Evolutionary conservation across 108 stramenopile genomes (phyloP).

Genomic region (Conticribra weissflogii): DNA sequence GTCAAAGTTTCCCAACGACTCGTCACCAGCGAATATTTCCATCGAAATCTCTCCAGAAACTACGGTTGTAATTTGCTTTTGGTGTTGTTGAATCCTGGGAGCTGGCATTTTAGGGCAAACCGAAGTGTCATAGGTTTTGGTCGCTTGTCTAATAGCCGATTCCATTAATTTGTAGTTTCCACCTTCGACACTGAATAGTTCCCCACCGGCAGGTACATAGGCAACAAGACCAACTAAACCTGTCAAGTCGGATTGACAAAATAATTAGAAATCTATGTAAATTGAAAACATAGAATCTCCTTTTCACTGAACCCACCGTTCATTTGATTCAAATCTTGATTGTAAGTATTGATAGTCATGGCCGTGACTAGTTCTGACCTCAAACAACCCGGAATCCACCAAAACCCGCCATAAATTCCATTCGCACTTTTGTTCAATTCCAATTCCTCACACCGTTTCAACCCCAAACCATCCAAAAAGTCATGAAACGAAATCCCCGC

Average conservation of each 20-base stretch:
- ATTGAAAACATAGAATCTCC: too few relatives aligned
- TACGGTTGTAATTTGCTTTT: slow-evolving; percentile 33
- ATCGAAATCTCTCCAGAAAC: slow-evolving; percentile 39
- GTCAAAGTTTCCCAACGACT: slow-evolving; percentile 65
- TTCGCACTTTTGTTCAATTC: slow-evolving; percentile 18
- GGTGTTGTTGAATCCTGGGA: slow-evolving; percentile 31
- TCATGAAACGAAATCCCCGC: slow-evolving; percentile 57
- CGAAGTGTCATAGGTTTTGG: slow-evolving; percentile 20
- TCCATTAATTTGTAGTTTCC: slow-evolving; percentile 73
- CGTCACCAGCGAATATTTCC: slow-evolving; percentile 47
- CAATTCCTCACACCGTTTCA: slow-evolving; percentile 34
- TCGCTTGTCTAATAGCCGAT: slow-evolving; percentile 71
- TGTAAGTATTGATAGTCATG: slow-evolving; percentile 72
- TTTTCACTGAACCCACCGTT: slow-evolving; percentile 60
- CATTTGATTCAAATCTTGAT: slow-evolving; percentile 67
- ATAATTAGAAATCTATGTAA: too few relatives aligned
- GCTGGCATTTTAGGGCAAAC: slow-evolving; percentile 1
- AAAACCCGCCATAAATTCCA: too few relatives aligned
- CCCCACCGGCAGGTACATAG: slow-evolving; percentile 55
- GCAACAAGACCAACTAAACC: slow-evolving; percentile 63
- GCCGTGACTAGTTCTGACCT: slow-evolving; percentile 64
- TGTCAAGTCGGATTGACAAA: too few relatives aligned
- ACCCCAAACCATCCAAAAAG: slow-evolving; percentile 56
- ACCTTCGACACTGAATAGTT: slow-evolving; percentile 59
- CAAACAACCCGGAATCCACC: slow-evolving; percentile 56